Base-by-base conservation (phyloP, 768 basidiomycete species). In the Auricularia cornea region DNA sequence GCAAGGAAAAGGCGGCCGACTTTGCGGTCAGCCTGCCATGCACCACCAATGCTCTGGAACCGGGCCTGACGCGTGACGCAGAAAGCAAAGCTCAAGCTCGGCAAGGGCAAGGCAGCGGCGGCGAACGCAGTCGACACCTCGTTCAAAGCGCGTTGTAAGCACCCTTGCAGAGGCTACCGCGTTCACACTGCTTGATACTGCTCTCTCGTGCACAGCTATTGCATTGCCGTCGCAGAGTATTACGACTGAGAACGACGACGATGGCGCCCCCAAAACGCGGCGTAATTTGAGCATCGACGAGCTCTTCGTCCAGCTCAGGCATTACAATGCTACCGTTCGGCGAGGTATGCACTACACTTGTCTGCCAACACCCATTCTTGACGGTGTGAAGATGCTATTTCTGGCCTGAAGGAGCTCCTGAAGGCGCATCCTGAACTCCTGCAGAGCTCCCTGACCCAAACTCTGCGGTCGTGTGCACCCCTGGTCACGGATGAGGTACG, bases 31-130 rank as follows among this genome's bases (percentile, higher is more conserved):
- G 77, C 71, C 23, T 56, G 18, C 41, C 10, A 60, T 41, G 63
- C 29, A 18, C 28, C 30, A 20, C 38, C 56, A 18, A 63, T 16
- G 31, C 44, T 63, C 23, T 59, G n/a, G 41, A 44, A n/a, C n/a
- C n/a, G n/a, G 33, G 12, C 18, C n/a, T 33, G 5, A 33, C 33
- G 16, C 18, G 32, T 26, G 30, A 64, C 40, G 8, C 73, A 98
- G 93, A 98, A 94, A 92, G 86, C 92, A 29, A 98, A 91, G 74
- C 81, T 97, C 40, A 99, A 97, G 75, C 89, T 99, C 59, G 96
- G 96, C 38, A 99, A 96, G 73, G 94, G 92, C 52, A 98, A 95
- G 74, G 84, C 89, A 69, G 72, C 78, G 11, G 80, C 94, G 11
- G 81, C 77, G 56, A 98, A 98, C 81, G 91, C 85, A 4, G 84